Conservation (phyloP, 345 rosid species). For the Alliaria petiolata region DNA sequence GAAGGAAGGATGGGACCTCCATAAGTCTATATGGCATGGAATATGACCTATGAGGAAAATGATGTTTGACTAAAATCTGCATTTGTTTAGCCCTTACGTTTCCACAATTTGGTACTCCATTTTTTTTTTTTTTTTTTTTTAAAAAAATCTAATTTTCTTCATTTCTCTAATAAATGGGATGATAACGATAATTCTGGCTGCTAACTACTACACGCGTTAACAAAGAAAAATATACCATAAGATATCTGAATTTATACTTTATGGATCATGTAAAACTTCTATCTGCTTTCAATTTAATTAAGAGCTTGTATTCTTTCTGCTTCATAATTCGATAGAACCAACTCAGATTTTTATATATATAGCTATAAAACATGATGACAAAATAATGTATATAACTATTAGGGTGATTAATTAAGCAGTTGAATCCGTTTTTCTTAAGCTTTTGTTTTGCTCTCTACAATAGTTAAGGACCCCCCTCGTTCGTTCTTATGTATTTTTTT, state of each 20-base stretch:
- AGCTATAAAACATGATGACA: too few species aligned
- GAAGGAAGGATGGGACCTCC: constrained; percentile 22
- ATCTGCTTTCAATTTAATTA: neutral
- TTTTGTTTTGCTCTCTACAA: too few species aligned
- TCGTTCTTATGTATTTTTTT: too few species aligned
- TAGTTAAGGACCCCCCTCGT: too few species aligned
- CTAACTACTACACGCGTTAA: neutral
- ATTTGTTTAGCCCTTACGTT: constrained; percentile 21
- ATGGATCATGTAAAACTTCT: neutral
- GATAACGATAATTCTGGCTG: neutral
- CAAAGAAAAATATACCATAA: neutral
- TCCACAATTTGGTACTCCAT: neutral
- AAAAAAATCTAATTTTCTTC: neutral
- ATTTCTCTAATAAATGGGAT: neutral
- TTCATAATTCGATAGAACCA: neutral
- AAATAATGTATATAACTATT: too few species aligned
- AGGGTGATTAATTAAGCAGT: too few species aligned
- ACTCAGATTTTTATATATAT: neutral
- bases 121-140: neutral
- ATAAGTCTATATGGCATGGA: constrained; percentile 16
- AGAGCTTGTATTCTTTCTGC: neutral
- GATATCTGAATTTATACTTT: neutral
- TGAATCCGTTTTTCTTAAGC: too few species aligned
- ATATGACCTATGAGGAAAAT: constrained; percentile 29
- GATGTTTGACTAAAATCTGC: constrained; percentile 28